A percentile compares a stretch with the other conserved stretches of the same genome.
These are phyloP conservation scores for Acacia confusa DNA, from an alignment of 306 rosid genomes.

Conservation along the genomic window DNA sequence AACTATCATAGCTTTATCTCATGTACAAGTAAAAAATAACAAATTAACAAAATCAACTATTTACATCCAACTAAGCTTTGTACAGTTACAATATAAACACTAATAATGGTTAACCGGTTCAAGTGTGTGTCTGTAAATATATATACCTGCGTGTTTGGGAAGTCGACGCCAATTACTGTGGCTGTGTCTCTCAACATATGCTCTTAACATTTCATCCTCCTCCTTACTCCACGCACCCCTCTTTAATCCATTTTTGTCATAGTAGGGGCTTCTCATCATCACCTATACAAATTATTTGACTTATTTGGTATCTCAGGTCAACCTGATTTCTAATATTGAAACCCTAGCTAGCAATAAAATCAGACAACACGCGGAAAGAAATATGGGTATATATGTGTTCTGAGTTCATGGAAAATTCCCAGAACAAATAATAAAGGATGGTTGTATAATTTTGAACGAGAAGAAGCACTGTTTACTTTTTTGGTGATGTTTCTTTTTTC, in stretches of 20 bases:
- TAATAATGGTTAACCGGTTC: not conserved
- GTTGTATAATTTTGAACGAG: not conserved
- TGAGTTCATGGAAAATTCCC: not conserved
- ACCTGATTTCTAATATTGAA: not conserved
- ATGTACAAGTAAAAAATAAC: too few relatives aligned
- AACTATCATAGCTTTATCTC: too few relatives aligned
- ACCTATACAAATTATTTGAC: not conserved
- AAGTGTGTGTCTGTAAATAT: not conserved
- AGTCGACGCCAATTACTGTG: conserved; percentile 74
- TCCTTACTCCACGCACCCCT: conserved; percentile 79
- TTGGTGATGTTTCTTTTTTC: not conserved
- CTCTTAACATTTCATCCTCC: conserved; percentile 65
- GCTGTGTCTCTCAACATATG: conserved; percentile 48
- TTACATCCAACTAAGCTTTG: too few relatives aligned
- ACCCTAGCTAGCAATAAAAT: not conserved
- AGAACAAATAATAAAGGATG: not conserved
- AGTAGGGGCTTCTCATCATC: conserved; percentile 72
- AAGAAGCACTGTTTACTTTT: not conserved
- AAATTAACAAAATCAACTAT: too few relatives aligned
- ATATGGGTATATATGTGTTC: not conserved
- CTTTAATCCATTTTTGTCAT: conserved; percentile 63
- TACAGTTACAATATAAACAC: too few relatives aligned
- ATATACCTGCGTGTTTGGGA: conserved; percentile 56
- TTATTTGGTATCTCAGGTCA: conserved; percentile 4
- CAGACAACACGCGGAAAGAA: not conserved